phyloP scores from a whole-genome alignment of 2,329 filamentous ascomycete species.

The Aspergillus caelatus region DNA sequence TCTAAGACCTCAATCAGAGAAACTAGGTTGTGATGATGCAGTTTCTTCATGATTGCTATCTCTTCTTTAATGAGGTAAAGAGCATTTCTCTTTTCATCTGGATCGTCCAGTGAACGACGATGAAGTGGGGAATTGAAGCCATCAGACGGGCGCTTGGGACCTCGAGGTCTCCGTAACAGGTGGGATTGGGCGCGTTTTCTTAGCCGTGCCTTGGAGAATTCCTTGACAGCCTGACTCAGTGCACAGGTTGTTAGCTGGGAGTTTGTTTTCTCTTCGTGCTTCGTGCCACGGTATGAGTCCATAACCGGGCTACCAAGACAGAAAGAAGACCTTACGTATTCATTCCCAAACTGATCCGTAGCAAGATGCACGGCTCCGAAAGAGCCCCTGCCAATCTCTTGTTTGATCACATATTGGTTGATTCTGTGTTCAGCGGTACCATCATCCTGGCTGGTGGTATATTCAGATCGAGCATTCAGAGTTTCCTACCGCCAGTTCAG shows the following conservation, averaged over 20 bases:
- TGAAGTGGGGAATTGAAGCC: slow-evolving; percentile 68
- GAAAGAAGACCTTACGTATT: slow-evolving; percentile 71
- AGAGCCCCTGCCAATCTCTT: slow-evolving; percentile 95
- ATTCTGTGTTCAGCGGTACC: slow-evolving; percentile 80
- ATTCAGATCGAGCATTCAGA: slow-evolving; percentile 83
- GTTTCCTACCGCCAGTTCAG: slow-evolving; percentile 67
- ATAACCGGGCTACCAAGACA: background rate
- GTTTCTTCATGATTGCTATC: slow-evolving; percentile 98
- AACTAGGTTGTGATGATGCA: slow-evolving; percentile 93
- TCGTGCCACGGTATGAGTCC: background rate
- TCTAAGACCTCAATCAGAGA: slow-evolving; percentile 91
- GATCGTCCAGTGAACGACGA: slow-evolving; percentile 57
- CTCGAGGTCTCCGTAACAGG: slow-evolving; percentile 69
- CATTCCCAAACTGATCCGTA: slow-evolving; percentile 83
- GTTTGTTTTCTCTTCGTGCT: slow-evolving; percentile 15
- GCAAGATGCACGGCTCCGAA: slow-evolving; percentile 93
- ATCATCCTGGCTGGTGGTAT: slow-evolving; percentile 81
- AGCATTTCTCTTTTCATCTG: slow-evolving; percentile 66
- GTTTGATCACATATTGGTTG: slow-evolving; percentile 92
- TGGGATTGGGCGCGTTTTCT: slow-evolving; percentile 89
- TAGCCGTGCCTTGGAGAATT: slow-evolving; percentile 91
- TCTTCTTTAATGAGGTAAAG: slow-evolving; percentile 91
- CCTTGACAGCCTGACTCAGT: slow-evolving; percentile 77
- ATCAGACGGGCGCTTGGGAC: slow-evolving; percentile 55
- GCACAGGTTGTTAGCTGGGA: slow-evolving; percentile 12